Conservation (phyloP, 2,329 filamentous ascomycete species). For the Ascochyta viciae-villosae region DNA sequence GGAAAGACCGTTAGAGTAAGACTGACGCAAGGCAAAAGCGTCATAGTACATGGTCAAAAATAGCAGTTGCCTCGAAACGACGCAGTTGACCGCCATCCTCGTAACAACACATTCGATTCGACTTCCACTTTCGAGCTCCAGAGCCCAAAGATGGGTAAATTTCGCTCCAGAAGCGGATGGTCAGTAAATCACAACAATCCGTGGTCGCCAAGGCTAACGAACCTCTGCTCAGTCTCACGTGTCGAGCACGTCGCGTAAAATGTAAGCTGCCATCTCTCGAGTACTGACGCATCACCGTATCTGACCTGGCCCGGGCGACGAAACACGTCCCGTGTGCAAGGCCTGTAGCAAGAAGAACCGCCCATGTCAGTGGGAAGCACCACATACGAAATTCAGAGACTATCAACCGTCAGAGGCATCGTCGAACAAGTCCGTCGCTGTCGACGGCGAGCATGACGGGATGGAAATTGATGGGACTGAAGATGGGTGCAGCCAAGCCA, state of each 20-base stretch:
- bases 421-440: constrained; percentile 21
- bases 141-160: constrained; percentile 34
- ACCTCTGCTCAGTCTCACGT: constrained; percentile 31
- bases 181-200: constrained; percentile 21
- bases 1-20: neutral
- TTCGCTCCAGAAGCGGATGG: constrained; percentile 43
- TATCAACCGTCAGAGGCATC: constrained; percentile 31
- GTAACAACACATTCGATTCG: constrained; percentile 16
- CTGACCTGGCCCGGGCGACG: constrained; percentile 31
- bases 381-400: constrained; percentile 35
- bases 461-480: constrained; percentile 27
- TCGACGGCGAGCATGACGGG: constrained; percentile 14
- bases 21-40: constrained; percentile 3
- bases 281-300: neutral
- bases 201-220: constrained; percentile 6
- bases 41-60: neutral
- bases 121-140: constrained; percentile 4
- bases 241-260: constrained; percentile 42
- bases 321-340: constrained; percentile 36
- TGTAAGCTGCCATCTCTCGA: constrained; percentile 23
- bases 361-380: constrained; percentile 40
- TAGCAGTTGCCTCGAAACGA: constrained; percentile 7
- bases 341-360: constrained; percentile 44
- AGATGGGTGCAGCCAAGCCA: constrained; percentile 20
- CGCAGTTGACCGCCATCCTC: neutral